Base-by-base conservation (phyloP, 352 stramenopile genomes). In the Globisporangium paddicum region DNA sequence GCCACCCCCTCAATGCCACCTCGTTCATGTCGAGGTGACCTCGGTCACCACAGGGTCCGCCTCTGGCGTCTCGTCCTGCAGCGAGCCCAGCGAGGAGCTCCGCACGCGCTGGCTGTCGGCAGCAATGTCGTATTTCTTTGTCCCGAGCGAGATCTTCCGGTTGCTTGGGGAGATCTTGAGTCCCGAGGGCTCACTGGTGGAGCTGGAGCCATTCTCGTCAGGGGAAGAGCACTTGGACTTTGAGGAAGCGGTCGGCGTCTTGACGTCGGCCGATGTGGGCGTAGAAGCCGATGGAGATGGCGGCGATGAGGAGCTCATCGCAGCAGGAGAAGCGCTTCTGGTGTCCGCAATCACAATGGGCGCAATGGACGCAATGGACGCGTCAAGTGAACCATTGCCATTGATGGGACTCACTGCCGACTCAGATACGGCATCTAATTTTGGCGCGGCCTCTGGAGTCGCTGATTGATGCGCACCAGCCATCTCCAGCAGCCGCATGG, bases 91-190 rank as follows among this genome's bases (percentile, higher is more conserved):
- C 2, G 74, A 82, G 4, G 69, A 71, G 14, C 64, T 77, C 11
- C 63, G 55, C 35, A 82, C 52, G 19, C 67, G 64, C 34, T 21
- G 60, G 13, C 75, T 44, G 18, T 44, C 38, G 38, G 38, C 69
- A 4, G 44, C 23, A 32, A 32, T 32, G n/a, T 68, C 47, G 42
- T 62, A 53, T 0, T 42, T 23, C 55, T 82, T 84, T 10, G 49
- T 18, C 1, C 70, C n/a, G n/a, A 64, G 30, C 41, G 78, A 46
- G 14, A 85, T 38, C 51, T 86, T 87, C 44, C 68, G 71, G 45
- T 85, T 72, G 55, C 50, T 75, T 14, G 77, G 79, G 21, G 75
- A 89, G 63, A 86, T 84, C 23, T 62, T 58, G 11, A 63, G 37
- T 46, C 56, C 51, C 32, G 45, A 18, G 11, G 46, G 30, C 16